Evolutionary conservation across 805 yeast genomes (phyloP).

Genomic region (Lachancea lanzarotensis): DNA sequence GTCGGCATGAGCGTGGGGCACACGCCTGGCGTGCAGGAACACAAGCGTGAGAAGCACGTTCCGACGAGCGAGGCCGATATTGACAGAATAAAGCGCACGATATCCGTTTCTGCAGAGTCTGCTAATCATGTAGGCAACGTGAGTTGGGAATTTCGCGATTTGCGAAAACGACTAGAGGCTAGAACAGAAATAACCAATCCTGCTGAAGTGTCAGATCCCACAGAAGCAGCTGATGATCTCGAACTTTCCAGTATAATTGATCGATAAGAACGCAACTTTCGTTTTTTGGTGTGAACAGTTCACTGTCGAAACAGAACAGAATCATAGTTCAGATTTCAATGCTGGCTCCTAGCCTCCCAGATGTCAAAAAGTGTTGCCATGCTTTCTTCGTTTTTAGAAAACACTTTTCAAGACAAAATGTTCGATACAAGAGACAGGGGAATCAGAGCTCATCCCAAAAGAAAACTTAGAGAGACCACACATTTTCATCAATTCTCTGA

Average conservation of each 20-base stretch:
- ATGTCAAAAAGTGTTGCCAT: too few species aligned
- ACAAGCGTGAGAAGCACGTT: conserved; percentile 38
- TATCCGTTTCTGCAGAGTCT: conserved; percentile 23
- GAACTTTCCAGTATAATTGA: conserved; percentile 1
- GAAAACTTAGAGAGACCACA: too few species aligned
- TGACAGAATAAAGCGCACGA: conserved; percentile 26
- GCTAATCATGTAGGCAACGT: conserved; percentile 16
- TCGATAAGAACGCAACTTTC: not conserved
- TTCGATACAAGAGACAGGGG: too few species aligned
- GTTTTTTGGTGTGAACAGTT: not conserved
- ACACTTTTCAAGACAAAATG: too few species aligned
- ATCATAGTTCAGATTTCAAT: too few species aligned
- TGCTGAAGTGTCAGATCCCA: not conserved
- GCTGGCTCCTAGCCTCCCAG: too few species aligned
- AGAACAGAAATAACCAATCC: not conserved
- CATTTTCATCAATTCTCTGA: too few species aligned
- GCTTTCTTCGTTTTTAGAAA: too few species aligned
- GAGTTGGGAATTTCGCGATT: conserved; percentile 26
- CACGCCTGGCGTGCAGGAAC: conserved; percentile 43
- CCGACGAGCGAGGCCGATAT: conserved; percentile 25
- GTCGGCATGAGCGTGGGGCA: conserved; percentile 95
- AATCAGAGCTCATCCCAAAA: too few species aligned
- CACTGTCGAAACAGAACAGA: too few species aligned
- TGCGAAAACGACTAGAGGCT: conserved; percentile 10
- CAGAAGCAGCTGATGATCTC: conserved; percentile 1